These are phyloP conservation scores for Davidsoniella eucalypti DNA, from an alignment of 2,329 filamentous ascomycete species.

Conservation along the genomic window DNA sequence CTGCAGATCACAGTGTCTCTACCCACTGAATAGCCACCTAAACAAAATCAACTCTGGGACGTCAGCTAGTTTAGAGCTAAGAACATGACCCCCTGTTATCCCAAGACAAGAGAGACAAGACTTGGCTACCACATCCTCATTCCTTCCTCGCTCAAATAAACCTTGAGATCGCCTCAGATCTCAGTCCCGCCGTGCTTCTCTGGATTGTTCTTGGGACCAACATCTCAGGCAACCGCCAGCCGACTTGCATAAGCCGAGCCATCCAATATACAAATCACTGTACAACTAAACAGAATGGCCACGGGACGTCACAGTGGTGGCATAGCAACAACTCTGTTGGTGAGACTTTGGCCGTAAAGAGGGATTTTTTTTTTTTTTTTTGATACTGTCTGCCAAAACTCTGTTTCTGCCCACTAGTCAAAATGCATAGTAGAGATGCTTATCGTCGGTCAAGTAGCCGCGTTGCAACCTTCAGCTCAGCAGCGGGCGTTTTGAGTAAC, in stretches of 20 bases:
- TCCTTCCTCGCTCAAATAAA: background rate
- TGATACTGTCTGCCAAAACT: too few relatives aligned
- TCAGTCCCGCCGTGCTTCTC: conserved; percentile 8
- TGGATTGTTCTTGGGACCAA: background rate
- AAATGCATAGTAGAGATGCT: too few relatives aligned
- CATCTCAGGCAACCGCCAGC: background rate
- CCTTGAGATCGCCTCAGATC: conserved; percentile 8
- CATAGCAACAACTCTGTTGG: background rate
- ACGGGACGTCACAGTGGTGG: background rate
- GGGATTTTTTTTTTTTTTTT: background rate
- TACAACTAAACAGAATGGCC: background rate
- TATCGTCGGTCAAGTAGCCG: too few relatives aligned
- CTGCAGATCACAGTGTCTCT: background rate
- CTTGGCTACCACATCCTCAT: too few relatives aligned
- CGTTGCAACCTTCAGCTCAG: too few relatives aligned
- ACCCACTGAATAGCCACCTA: background rate
- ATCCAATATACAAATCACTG: background rate
- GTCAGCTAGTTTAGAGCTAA: background rate
- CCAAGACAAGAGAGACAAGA: too few relatives aligned
- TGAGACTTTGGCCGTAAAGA: background rate
- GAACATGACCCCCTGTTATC: too few relatives aligned
- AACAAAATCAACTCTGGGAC: background rate
- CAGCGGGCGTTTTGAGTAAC: too few relatives aligned
- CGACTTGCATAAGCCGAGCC: background rate
- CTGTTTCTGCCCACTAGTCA: too few relatives aligned